These are phyloP conservation scores for Blastobotrys chiropterorum DNA, from an alignment of 805 yeast genomes.

Conservation along the genomic window DNA sequence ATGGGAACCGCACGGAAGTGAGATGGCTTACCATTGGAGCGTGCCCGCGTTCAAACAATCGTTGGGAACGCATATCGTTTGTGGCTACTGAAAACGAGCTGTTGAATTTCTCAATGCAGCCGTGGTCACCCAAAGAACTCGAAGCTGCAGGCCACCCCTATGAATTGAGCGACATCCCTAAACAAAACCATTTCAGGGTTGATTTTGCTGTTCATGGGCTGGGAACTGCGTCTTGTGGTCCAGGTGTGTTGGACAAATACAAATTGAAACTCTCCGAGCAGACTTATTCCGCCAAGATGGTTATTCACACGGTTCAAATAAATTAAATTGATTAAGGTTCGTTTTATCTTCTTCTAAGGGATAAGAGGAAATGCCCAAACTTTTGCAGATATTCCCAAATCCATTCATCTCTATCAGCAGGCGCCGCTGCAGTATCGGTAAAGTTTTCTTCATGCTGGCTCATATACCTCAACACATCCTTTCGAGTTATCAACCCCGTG, in stretches of 20 bases:
- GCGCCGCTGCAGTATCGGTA: conserved; percentile 13
- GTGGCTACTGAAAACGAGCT: not conserved
- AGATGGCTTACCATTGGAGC: conserved; percentile 23
- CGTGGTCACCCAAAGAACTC: conserved; percentile 14
- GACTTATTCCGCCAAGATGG: not conserved
- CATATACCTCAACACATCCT: conserved; percentile 61
- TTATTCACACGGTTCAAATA: not conserved
- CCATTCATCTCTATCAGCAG: conserved; percentile 17
- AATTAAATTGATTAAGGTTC: not conserved
- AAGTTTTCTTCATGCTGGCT: not conserved
- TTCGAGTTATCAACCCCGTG: conserved; percentile 75
- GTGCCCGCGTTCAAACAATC: not conserved
- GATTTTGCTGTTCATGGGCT: conserved; percentile 26
- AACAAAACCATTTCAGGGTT: conserved; percentile 19
- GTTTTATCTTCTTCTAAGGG: not conserved
- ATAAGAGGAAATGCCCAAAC: conserved; percentile 2
- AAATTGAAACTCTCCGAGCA: conserved; percentile 3
- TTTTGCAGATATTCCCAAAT: conserved; percentile 16
- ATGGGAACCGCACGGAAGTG: conserved; percentile 32
- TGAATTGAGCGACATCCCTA: conserved; percentile 16
- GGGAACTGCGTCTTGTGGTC: conserved; percentile 29
- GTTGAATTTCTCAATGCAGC: conserved; percentile 17
- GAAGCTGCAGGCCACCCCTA: conserved; percentile 24
- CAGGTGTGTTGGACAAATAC: conserved; percentile 21
- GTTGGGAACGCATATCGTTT: not conserved